phyloP scores from a whole-genome alignment of 768 basidiomycete species.

The Filobasidium floriforme region DNA sequence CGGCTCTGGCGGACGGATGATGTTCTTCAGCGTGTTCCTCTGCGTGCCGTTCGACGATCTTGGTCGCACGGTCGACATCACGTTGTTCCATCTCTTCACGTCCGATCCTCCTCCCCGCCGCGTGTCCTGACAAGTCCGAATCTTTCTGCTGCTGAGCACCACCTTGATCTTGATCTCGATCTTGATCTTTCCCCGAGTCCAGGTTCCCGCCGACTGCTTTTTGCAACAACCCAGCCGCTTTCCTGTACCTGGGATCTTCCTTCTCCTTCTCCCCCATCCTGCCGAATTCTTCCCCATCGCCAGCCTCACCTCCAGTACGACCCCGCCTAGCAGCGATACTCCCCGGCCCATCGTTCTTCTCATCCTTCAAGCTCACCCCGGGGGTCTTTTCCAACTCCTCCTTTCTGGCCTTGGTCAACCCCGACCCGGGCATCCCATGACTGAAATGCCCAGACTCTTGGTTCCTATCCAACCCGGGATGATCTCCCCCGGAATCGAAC shows the following conservation, averaged over 20 bases:
- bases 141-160: neutral
- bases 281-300: constrained; percentile 7
- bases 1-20: neutral
- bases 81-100: neutral
- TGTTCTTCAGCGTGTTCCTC: neutral
- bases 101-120: neutral
- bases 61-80: neutral
- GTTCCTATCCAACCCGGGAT: constrained; percentile 14
- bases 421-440: constrained; percentile 16
- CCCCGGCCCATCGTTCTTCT: neutral
- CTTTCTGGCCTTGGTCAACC: constrained; percentile 10
- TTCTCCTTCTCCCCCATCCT: constrained; percentile 6
- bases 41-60: neutral
- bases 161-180: too few species aligned
- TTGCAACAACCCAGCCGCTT: neutral
- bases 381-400: constrained; percentile 2
- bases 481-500: constrained; percentile 11
- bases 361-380: neutral
- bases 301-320: constrained; percentile 4
- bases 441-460: constrained; percentile 12
- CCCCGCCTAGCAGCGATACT: too few species aligned
- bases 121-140: neutral
- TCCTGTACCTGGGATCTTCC: neutral
- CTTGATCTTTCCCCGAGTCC: neutral
- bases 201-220: neutral